A percentile compares a stretch with the other conserved stretches of the same genome.
Conservation (phyloP, 2,329 filamentous ascomycete genomes). For the Pseudogymnoascus sp. region DNA sequence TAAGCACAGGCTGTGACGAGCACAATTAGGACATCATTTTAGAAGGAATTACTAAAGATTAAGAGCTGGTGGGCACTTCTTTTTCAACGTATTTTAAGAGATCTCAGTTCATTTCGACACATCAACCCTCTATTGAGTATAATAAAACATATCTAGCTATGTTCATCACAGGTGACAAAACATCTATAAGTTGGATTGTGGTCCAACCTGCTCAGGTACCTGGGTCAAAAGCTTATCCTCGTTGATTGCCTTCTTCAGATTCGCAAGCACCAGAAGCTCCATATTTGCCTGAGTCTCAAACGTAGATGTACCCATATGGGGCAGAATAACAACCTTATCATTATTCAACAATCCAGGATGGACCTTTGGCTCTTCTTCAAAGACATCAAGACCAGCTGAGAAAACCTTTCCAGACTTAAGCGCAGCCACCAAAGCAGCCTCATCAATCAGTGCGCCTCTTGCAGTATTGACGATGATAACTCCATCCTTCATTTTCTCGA, state of each 20-base stretch:
- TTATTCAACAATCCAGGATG: slow-evolving; percentile 66
- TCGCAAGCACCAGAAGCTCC: slow-evolving; percentile 13
- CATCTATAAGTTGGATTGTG: not conserved
- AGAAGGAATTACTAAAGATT: not conserved
- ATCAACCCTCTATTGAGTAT: not conserved
- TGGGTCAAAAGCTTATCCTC: slow-evolving; percentile 9
- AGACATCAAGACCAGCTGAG: slow-evolving; percentile 68
- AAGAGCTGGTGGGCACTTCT: not conserved
- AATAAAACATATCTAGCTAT: not conserved
- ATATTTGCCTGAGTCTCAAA: slow-evolving; percentile 39
- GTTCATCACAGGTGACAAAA: not conserved
- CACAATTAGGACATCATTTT: not conserved
- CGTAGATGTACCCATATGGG: slow-evolving; percentile 79
- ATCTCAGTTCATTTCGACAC: not conserved
- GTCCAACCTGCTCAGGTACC: slow-evolving; percentile 8
- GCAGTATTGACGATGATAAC: slow-evolving; percentile 73
- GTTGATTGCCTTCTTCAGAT: not conserved
- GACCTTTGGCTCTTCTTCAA: slow-evolving; percentile 67
- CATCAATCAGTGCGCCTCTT: slow-evolving; percentile 69
- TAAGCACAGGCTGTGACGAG: not conserved
- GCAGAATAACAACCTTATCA: slow-evolving; percentile 62
- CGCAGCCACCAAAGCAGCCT: slow-evolving; percentile 66
- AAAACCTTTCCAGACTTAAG: slow-evolving; percentile 59
- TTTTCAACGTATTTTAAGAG: not conserved
- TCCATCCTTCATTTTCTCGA: slow-evolving; percentile 68